Evolutionary conservation across 495 filamentous ascomycete genomes (phyloP), one percentile per base, ranked within the genome.

Genomic region (Aspergillus leporis): DNA sequence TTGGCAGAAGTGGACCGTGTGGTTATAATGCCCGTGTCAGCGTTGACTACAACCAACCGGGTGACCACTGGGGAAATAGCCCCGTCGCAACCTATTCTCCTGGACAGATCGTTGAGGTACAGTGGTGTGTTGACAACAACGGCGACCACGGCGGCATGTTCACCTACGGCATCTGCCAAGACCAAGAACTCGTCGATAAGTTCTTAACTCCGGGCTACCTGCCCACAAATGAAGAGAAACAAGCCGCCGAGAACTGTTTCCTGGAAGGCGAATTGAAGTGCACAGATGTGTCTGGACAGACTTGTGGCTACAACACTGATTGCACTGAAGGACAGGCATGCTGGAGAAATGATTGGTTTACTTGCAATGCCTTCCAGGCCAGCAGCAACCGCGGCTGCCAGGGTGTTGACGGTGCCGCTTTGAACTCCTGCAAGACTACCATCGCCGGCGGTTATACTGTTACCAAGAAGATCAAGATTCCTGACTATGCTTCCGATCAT

Each of bases 111-210:
- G 66, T 83, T 14, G 74, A 80, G 19, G 80, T 84, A 5, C 63
- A 82, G 66, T 84, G 82, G 82, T 84, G 82, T 55, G 77, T 83
- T 22, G 82, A 84, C 61, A 58, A 82, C 70, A 84, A 83, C 67
- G 82, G 82, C 1, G 82, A 84, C 66, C 82, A 84, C 63, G 81
- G 82, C 31, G 82, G 82, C 64, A 83, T 84, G 81, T 84, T 83
- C 66, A 69, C 72, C 48, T 84, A 83, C 71, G 78, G 82, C 2
- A 75, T 84, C 56, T 84, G 82, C 68, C 70, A 78, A 59, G 64
- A 84, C 65, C 80, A 83, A 58, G 63, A 67, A 0, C 65, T 84
- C 0, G 80, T 84, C 36, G 72, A 83, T 63, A 74, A 77, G 55
- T 79, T 83, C 67, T 63, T 83, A 6, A 73, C 67, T 18, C 73